These are phyloP conservation scores for Ceratocystis cacaofunesta DNA, from an alignment of 2,329 filamentous ascomycete genomes.

Conservation along the genomic window DNA sequence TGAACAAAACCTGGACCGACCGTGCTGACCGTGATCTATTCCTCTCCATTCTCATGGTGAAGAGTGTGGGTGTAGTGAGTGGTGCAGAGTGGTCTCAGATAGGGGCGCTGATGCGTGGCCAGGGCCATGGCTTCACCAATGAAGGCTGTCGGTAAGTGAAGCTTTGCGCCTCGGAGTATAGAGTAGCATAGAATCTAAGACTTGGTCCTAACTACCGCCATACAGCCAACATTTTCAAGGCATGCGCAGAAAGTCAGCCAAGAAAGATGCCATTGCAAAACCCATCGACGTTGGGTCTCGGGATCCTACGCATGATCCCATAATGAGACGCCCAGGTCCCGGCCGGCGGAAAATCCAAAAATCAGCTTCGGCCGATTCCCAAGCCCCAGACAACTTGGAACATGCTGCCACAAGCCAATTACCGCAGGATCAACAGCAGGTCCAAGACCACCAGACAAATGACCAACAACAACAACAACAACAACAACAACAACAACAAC, in stretches of 20 bases:
- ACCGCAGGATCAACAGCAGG: not conserved
- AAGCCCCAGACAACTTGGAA: slow-evolving; percentile 5
- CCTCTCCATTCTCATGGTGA: slow-evolving; percentile 46
- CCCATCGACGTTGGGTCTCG: not conserved
- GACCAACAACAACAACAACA: not conserved
- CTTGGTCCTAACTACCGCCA: not conserved
- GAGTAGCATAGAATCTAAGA: not conserved
- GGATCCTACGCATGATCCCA: slow-evolving; percentile 42
- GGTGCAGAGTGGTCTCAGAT: slow-evolving; percentile 48
- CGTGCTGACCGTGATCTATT: slow-evolving; percentile 48
- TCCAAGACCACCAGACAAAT: not conserved
- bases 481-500: slow-evolving; percentile 13
- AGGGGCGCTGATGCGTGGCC: slow-evolving; percentile 42
- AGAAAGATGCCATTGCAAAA: slow-evolving; percentile 29
- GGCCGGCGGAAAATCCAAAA: slow-evolving; percentile 41
- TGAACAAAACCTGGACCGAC: slow-evolving; percentile 48
- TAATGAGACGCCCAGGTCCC: slow-evolving; percentile 44
- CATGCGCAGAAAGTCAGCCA: slow-evolving; percentile 32
- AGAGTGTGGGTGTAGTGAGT: slow-evolving; percentile 49
- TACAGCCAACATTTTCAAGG: slow-evolving; percentile 48
- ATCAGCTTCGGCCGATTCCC: slow-evolving; percentile 22
- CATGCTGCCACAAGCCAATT: not conserved
- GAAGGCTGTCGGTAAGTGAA: slow-evolving; percentile 47
- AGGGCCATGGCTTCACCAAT: slow-evolving; percentile 50
- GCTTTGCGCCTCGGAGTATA: not conserved